These are phyloP conservation scores for Fusarium torulosum DNA, from an alignment of 2,329 filamentous ascomycete species.

Conservation along the genomic window DNA sequence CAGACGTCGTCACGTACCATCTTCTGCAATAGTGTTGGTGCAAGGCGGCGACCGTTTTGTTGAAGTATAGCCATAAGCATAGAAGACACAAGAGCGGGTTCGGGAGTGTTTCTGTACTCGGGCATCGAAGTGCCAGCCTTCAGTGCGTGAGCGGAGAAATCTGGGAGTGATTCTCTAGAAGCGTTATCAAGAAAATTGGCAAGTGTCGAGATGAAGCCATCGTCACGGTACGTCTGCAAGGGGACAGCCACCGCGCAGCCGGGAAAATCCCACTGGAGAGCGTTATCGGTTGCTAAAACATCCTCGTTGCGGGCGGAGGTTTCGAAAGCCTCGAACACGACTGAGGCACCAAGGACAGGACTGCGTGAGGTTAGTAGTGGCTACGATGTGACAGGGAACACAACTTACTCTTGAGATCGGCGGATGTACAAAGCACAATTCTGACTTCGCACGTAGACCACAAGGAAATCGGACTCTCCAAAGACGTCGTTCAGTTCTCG, in stretches of 20 bases:
- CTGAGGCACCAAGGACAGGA: slow-evolving; percentile 41
- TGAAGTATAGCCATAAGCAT: slow-evolving; percentile 72
- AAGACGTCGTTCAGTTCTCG: slow-evolving; percentile 34
- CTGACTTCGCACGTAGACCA: slow-evolving; percentile 44
- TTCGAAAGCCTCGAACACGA: slow-evolving; percentile 70
- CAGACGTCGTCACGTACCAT: slow-evolving; percentile 71
- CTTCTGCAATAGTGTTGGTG: slow-evolving; percentile 63
- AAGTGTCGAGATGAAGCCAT: slow-evolving; percentile 53
- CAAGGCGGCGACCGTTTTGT: slow-evolving; percentile 61
- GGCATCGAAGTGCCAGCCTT: slow-evolving; percentile 65
- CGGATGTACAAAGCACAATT: slow-evolving; percentile 52
- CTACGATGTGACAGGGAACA: background rate
- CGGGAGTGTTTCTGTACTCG: slow-evolving; percentile 69
- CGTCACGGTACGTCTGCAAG: slow-evolving; percentile 41
- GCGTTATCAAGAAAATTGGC: slow-evolving; percentile 68
- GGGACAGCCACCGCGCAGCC: slow-evolving; percentile 64
- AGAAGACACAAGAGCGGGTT: slow-evolving; percentile 70
- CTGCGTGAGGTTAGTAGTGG: slow-evolving; percentile 28
- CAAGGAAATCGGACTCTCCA: slow-evolving; percentile 32
- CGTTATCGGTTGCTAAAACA: slow-evolving; percentile 64
- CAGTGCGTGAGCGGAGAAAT: slow-evolving; percentile 63
- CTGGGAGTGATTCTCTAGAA: slow-evolving; percentile 64
- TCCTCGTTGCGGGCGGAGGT: slow-evolving; percentile 65
- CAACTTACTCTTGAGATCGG: slow-evolving; percentile 46
- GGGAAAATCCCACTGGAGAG: slow-evolving; percentile 72